These are phyloP conservation scores for Heritiera fomes DNA, from an alignment of 345 rosid genomes.

Conservation along the genomic window DNA sequence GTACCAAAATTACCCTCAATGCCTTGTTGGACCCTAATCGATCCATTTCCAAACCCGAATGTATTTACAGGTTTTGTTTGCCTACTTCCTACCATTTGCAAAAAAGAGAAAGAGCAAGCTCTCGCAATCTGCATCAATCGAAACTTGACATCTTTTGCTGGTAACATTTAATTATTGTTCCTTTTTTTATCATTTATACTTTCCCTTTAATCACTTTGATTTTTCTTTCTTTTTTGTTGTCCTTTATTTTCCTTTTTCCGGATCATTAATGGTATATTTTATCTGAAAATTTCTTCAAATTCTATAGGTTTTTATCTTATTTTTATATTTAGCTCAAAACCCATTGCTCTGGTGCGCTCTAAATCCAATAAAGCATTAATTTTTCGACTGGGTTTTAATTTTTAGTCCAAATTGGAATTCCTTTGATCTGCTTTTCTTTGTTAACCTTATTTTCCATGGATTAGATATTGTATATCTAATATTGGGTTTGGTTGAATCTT, in stretches of 20 bases:
- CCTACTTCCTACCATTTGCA: no score
- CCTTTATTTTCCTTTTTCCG: background rate
- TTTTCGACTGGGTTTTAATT: background rate
- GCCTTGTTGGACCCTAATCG: no score
- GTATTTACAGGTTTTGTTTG: no score
- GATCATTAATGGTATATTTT: background rate
- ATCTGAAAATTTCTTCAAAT: background rate
- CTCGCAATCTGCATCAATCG: background rate
- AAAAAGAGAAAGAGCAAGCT: background rate
- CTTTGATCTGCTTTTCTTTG: background rate
- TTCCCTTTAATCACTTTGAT: background rate
- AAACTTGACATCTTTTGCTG: background rate
- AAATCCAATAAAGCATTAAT: background rate
- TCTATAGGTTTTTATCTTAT: background rate
- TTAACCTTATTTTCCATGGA: background rate
- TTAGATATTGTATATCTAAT: background rate
- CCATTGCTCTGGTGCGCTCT: background rate
- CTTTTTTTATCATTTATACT: background rate
- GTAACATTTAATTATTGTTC: background rate
- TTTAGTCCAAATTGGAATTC: slow-evolving; percentile 1
- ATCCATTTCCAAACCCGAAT: no score
- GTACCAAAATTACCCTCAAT: no score
- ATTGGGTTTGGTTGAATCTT: background rate
- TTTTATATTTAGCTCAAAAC: background rate
- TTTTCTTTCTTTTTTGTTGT: background rate